These are phyloP conservation scores for Vaucheria bursata DNA, from an alignment of 352 stramenopile species.

Conservation along the genomic window DNA sequence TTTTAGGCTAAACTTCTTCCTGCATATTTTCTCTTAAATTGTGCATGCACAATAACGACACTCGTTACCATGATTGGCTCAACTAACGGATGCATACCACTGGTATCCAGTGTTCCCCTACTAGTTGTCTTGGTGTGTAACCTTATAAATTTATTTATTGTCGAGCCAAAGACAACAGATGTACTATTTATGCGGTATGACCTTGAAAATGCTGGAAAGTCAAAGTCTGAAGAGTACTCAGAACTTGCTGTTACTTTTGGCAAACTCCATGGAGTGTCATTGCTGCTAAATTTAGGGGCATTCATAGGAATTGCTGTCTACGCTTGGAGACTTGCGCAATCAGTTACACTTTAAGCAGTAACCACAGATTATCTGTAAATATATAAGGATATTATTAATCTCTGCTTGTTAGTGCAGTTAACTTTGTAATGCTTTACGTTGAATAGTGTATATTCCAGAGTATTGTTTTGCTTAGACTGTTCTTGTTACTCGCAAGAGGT, in stretches of 20 bases:
- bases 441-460: no score
- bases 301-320: conserved; percentile 44
- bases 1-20: conserved; percentile 42
- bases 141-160: conserved; percentile 35
- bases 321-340: conserved; percentile 22
- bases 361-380: no score
- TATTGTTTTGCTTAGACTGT: no score
- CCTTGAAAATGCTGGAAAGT: conserved; percentile 53
- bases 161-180: conserved; percentile 33
- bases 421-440: no score
- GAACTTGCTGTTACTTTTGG: conserved; percentile 53
- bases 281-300: conserved; percentile 55
- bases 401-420: no score
- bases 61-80: conserved; percentile 20
- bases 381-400: no score
- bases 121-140: conserved; percentile 11
- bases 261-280: conserved; percentile 58
- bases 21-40: conserved; percentile 53
- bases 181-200: conserved; percentile 50
- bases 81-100: conserved; percentile 30
- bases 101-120: conserved; percentile 14
- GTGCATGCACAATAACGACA: conserved; percentile 2
- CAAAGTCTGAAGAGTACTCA: conserved; percentile 54
- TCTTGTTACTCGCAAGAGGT: no score
- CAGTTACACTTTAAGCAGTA: background rate